Evolutionary conservation across 1,284 basidiomycete species (phyloP).

Genomic region (Porodaedalea pini): DNA sequence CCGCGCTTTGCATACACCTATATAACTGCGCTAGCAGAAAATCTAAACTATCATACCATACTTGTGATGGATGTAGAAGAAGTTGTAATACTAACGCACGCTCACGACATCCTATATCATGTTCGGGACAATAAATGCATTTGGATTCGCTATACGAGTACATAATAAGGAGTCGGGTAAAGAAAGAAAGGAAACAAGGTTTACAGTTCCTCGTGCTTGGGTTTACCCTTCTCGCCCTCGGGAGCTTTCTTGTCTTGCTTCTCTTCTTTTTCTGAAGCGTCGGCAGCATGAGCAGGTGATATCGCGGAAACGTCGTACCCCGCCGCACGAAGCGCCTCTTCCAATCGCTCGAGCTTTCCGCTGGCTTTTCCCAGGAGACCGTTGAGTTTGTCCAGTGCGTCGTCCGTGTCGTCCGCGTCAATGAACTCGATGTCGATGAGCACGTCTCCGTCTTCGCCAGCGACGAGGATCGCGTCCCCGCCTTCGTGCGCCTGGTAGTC

Average conservation of each 20-base stretch:
- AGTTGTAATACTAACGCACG: slow-evolving; percentile 15
- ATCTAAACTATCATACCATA: slow-evolving; percentile 9
- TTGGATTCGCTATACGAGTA: background rate
- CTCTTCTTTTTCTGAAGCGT: slow-evolving; percentile 18
- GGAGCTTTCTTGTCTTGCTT: slow-evolving; percentile 18
- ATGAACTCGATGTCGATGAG: slow-evolving; percentile 60
- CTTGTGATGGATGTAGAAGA: slow-evolving; percentile 10
- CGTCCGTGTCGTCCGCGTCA: slow-evolving; percentile 42
- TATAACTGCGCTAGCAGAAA: slow-evolving; percentile 5
- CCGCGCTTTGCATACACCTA: slow-evolving; percentile 2
- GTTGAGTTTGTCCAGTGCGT: slow-evolving; percentile 30
- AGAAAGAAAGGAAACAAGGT: background rate
- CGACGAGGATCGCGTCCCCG: background rate
- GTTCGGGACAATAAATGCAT: slow-evolving; percentile 3
- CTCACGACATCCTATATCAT: background rate
- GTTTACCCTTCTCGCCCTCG: slow-evolving; percentile 12
- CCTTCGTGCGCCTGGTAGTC: background rate
- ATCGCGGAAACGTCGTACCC: slow-evolving; percentile 36
- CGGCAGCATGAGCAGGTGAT: background rate
- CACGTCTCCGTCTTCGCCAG: slow-evolving; percentile 35
- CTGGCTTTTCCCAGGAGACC: slow-evolving; percentile 28
- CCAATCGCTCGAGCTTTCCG: slow-evolving; percentile 28
- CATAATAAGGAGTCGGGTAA: background rate
- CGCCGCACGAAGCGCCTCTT: slow-evolving; percentile 40
- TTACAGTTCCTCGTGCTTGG: slow-evolving; percentile 20